Base-by-base conservation (phyloP, 192 early-diverging fungal genomes). In the Coemansia sp. region DNA sequence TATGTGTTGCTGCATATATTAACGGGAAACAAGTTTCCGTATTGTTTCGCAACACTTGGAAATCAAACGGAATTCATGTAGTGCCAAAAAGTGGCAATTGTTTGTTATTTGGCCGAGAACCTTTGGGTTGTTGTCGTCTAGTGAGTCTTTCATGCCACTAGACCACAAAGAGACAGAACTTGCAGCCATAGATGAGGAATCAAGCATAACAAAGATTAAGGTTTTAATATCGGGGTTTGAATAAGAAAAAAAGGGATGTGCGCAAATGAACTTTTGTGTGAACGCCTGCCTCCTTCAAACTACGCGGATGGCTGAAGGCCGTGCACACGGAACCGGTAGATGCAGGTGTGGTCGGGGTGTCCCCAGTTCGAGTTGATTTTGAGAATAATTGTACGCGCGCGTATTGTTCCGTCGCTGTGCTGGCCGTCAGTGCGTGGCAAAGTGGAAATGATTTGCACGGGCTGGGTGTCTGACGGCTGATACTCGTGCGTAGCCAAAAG, bases 321-420 rank as follows among this genome's bases (percentile, higher is more conserved):
- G 58, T 91, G 89, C 23, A 87, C 83, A 22, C 88, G 84, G 45
- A 91, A 80, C 43, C 89, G 84, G 66, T 91, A 91, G 25, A 91
- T 27, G 47, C 87, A 89, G 9, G 89, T 91, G 60, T 87, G 84
- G 11, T 81, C 69, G 22, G 80, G 74, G 57, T 90, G 72, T 2
- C 89, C 89, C 85, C 86, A 89, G 68, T 91, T 91, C 44, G 77
- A 82, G 17, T 71, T 76, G 54, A 91, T 57, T 30, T 78, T 81
- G 41, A 91, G 63, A 8, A 85, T 69, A 12, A 88, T 65, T 8
- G 79, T 62, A 25, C 80, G 72, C 58, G 85, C 64, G 42, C 69
- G 77, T 40, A 79, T 55, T 51, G 65, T 55, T 24, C 76, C 69
- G 54, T 56, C 55, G 9, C 68, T 53, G 39, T 43, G 55, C 34